Percentiles rank a stretch among this genome's conserved stretches.
phyloP scores from a whole-genome alignment of 2,329 filamentous ascomycete genomes.

The Xylaria sp. region DNA sequence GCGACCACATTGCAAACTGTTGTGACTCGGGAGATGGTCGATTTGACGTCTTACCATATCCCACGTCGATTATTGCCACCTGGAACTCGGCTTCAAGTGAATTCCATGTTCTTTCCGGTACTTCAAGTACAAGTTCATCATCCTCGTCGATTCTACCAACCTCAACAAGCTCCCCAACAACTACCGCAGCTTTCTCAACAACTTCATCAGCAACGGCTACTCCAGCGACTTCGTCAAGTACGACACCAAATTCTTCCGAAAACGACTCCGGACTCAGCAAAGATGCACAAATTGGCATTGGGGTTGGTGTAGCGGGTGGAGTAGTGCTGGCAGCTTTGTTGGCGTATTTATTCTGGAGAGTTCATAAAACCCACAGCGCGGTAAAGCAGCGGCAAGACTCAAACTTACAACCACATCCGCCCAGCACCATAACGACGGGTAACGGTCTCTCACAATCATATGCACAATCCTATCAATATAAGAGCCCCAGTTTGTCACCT shows the following conservation, averaged over 20 bases:
- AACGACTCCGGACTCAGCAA: background rate
- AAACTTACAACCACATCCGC: background rate
- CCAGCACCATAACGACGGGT: background rate
- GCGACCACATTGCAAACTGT: constrained; percentile 7
- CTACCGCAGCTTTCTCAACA: background rate
- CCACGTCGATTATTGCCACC: constrained; percentile 5
- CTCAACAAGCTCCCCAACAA: background rate
- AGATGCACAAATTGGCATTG: background rate
- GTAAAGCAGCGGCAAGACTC: background rate
- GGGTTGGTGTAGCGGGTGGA: constrained; percentile 4
- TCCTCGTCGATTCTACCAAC: background rate
- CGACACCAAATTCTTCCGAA: background rate
- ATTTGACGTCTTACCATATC: constrained; percentile 14
- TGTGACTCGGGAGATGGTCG: constrained; percentile 18
- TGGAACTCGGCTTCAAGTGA: constrained; percentile 5
- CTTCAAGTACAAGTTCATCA: background rate
- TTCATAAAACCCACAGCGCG: background rate
- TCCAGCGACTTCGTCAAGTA: background rate
- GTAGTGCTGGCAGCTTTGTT: background rate
- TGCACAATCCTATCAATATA: constrained; percentile 1
- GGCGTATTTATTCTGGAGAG: background rate
- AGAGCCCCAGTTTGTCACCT: background rate
- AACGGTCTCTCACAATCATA: constrained; percentile 1
- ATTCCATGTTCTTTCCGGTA: background rate
- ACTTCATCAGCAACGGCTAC: background rate